phyloP scores from a whole-genome alignment of 805 yeast genomes.

The Zygosaccharomyces bisporus region DNA sequence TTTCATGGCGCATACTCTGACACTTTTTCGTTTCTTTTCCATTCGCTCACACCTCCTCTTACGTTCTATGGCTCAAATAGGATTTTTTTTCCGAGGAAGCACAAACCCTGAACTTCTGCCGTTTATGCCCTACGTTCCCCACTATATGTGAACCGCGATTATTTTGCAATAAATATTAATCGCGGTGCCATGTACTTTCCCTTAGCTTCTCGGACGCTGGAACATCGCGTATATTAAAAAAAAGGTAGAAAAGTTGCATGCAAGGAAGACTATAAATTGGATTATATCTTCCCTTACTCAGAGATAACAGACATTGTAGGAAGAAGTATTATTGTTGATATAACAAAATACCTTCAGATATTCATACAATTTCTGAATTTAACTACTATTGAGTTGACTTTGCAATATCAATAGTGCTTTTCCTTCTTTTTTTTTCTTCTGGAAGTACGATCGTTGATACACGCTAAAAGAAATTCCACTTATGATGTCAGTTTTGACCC shows the following conservation, averaged over 20 bases:
- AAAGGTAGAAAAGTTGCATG: no score
- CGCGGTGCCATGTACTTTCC: conserved; percentile 3
- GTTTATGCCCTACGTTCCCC: neutral
- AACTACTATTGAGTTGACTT: no score
- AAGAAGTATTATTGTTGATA: no score
- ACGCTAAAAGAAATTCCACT: neutral
- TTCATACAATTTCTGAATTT: no score
- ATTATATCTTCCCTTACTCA: no score
- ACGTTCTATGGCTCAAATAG: neutral
- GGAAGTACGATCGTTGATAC: no score
- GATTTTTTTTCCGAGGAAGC: neutral
- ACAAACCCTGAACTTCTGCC: neutral
- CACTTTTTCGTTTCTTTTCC: neutral
- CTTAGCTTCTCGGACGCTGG: neutral
- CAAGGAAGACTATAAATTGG: no score
- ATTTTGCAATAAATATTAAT: neutral
- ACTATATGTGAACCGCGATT: neutral
- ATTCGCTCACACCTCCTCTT: neutral
- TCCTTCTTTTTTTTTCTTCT: neutral
- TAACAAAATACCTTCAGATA: no score
- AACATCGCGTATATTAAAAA: neutral
- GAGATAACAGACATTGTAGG: no score
- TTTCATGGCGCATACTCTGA: neutral
- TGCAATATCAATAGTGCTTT: no score
- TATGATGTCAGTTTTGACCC: conserved; percentile 3